These are phyloP conservation scores for Aspergillus sclerotialis DNA, from an alignment of 2,329 filamentous ascomycete species.

Conservation along the genomic window DNA sequence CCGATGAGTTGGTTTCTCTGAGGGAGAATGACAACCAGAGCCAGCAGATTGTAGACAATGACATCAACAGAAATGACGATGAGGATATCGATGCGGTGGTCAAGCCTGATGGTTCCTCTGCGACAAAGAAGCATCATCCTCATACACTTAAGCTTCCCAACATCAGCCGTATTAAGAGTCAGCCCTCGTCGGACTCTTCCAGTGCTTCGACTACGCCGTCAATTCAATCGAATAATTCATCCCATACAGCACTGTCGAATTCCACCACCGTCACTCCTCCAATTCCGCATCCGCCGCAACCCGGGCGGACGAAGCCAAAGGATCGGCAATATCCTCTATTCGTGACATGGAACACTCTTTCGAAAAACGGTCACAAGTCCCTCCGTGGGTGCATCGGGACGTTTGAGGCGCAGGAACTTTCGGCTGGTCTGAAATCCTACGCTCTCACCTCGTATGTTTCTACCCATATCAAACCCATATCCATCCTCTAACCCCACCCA, in stretches of 20 bases:
- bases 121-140: conserved; percentile 9
- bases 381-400: conserved; percentile 95
- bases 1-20: conserved; percentile 11
- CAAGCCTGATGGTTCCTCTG: conserved; percentile 6
- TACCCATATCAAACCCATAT: conserved; percentile 1
- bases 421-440: conserved; percentile 68
- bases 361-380: conserved; percentile 52
- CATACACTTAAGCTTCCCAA: conserved; percentile 23
- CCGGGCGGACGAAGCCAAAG: conserved; percentile 25
- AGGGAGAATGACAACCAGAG: conserved; percentile 6
- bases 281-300: conserved; percentile 19
- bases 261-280: conserved; percentile 39
- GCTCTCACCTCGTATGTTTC: conserved; percentile 64
- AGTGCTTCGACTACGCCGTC: conserved; percentile 35
- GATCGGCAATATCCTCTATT: conserved; percentile 65
- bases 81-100: conserved; percentile 11
- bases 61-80: conserved; percentile 23
- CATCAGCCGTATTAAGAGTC: conserved; percentile 27
- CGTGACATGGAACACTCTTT: conserved; percentile 85
- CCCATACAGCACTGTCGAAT: conserved; percentile 36
- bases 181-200: conserved; percentile 31
- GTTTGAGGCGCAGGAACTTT: conserved; percentile 70
- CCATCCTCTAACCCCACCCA: conserved; percentile 18
- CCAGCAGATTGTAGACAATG: conserved; percentile 14
- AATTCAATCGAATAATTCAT: conserved; percentile 43